phyloP scores from a whole-genome alignment of 176 grass and related monocot genomes.

The Aegilops bicornis region DNA sequence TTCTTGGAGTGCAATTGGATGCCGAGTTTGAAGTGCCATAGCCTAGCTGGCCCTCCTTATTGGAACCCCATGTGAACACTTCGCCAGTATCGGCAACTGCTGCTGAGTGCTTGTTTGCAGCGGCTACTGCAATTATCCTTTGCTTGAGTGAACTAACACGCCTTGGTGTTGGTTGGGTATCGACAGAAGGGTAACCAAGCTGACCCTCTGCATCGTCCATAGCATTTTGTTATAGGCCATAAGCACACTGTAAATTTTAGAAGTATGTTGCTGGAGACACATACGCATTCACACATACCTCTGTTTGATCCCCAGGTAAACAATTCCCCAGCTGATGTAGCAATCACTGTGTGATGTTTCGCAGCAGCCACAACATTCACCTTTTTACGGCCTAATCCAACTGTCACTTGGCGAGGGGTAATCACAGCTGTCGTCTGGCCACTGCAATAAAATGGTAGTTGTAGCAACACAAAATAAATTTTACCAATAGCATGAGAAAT shows the following conservation, averaged over 20 bases:
- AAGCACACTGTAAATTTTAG: background rate
- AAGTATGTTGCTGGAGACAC: background rate
- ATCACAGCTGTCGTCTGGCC: conserved; percentile 95
- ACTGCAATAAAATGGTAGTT: conserved; percentile 55
- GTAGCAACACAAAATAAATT: conserved; percentile 10
- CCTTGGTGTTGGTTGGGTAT: conserved; percentile 92
- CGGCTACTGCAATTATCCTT: conserved; percentile 83
- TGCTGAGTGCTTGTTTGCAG: conserved; percentile 96
- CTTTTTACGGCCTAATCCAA: conserved; percentile 65
- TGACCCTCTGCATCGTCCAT: conserved; percentile 76
- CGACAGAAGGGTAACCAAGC: conserved; percentile 97
- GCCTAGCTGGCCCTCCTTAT: conserved; percentile 98
- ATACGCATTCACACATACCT: conserved; percentile 51
- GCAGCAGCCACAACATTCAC: conserved; percentile 85
- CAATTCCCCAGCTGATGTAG: conserved; percentile 82
- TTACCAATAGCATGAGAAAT: conserved; percentile 5
- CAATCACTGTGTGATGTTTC: conserved; percentile 98
- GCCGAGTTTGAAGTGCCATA: conserved; percentile 99
- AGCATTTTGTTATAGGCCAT: conserved; percentile 28
- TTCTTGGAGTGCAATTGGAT: conserved; percentile 90
- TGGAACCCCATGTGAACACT: conserved; percentile 97
- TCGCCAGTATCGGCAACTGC: conserved; percentile 81
- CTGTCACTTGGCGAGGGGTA: conserved; percentile 84
- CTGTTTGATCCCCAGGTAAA: conserved; percentile 99
- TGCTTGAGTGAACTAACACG: conserved; percentile 75